Base-by-base conservation (phyloP, 805 yeast genomes). In the Barnettozyma vustinii region DNA sequence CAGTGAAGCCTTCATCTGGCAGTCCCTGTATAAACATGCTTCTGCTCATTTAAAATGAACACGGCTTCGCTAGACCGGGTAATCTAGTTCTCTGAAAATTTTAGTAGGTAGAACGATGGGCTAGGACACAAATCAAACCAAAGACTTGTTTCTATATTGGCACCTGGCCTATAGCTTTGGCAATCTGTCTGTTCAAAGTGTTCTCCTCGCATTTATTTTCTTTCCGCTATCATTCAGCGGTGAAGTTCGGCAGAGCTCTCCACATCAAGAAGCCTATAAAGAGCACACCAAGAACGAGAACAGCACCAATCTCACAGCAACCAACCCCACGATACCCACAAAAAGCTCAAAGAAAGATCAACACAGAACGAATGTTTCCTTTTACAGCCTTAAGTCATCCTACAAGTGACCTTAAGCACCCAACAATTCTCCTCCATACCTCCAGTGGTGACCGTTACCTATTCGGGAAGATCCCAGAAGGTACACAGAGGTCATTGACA, bases 1-100 rank as follows among this genome's bases (percentile, higher is more conserved):
- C 49, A 89, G 97, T 68, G 97, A 94, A 66, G 99, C 98, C 0
- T 94, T 81, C 65, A 89, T 94, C 60, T 94, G 97, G 97, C 97
- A 91, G 68, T 82, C 92, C 47, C 71, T 94, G 37, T 94, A 88
- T 64, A 89, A 87, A 62, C 86, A 89, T 63, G 96, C 96, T 5
- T 71, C 84, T 18, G 97, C 97, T 1, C 97, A 91, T 67, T 74
- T 91, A 39, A 47, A 27, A 19, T 35, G 39, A 36, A 26, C 37
- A 21, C 26, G 12, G 10, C 26, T n/a, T 32, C 16, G 4, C 16
- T 15, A 15, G 16, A 30, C 27, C 47, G 52, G 51, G 48, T 40
- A 44, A 32, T 18, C 37, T 49, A 51, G 46, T 44, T 26, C 40
- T 13, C 30, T 21, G 21, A 44, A 49, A 37, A 21, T 25, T 36